Percentiles rank a stretch among this genome's conserved stretches.
These are phyloP conservation scores for Beauveria medogensis DNA, from an alignment of 2,329 filamentous ascomycete genomes.

Conservation along the genomic window DNA sequence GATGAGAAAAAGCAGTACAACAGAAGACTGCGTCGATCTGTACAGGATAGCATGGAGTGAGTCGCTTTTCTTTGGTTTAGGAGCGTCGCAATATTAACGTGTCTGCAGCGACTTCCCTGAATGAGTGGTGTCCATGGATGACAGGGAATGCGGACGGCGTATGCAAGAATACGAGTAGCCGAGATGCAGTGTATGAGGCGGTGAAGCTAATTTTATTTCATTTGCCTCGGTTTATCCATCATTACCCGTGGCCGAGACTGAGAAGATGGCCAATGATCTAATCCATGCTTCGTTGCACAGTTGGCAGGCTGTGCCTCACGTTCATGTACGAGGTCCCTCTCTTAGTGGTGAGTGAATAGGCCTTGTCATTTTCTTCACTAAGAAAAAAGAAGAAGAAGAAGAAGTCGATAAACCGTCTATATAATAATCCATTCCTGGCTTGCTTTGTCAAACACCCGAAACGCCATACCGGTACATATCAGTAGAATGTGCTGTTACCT, in stretches of 20 bases:
- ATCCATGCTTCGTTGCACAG: neutral
- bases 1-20: constrained; percentile 82
- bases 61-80: constrained; percentile 16
- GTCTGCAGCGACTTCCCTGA: constrained; percentile 25
- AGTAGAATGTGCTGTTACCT: neutral
- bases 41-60: constrained; percentile 60
- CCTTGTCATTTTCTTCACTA: neutral
- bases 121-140: constrained; percentile 11
- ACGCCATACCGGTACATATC: neutral
- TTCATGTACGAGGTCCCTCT: neutral
- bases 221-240: neutral
- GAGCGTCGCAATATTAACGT: neutral
- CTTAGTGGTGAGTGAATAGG: neutral
- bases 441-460: neutral
- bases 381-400: neutral
- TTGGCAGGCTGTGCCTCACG: neutral
- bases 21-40: constrained; percentile 68
- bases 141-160: neutral
- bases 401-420: neutral
- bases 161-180: neutral
- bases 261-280: neutral
- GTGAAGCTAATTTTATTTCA: neutral
- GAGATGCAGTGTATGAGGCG: neutral
- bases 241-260: neutral
- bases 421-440: neutral